phyloP scores from a whole-genome alignment of 2,329 filamentous ascomycete genomes.

The Beauveria sp. region DNA sequence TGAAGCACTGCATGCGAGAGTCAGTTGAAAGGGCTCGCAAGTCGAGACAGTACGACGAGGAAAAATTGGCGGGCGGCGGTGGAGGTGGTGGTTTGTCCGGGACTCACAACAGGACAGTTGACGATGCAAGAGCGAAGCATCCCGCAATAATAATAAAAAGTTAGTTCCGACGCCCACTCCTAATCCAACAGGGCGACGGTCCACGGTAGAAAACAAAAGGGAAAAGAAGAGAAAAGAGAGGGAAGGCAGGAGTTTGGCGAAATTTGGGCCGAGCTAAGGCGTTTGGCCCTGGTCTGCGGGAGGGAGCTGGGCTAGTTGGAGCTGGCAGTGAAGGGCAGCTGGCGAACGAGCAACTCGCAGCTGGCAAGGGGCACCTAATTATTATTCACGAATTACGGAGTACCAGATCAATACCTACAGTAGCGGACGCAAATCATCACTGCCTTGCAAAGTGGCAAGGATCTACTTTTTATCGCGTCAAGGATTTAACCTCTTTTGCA shows the following conservation, averaged over 20 bases:
- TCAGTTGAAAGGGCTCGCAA: neutral
- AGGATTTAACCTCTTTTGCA: too few relatives aligned
- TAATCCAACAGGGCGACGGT: neutral
- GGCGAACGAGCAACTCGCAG: neutral
- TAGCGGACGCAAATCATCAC: neutral
- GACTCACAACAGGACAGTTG: conserved; percentile 5
- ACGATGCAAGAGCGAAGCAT: neutral
- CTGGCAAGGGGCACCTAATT: neutral
- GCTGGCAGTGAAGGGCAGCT: neutral
- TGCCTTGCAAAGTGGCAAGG: too few relatives aligned
- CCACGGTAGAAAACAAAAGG: neutral
- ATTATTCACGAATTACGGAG: too few relatives aligned
- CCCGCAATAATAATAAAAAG: neutral
- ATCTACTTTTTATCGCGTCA: too few relatives aligned
- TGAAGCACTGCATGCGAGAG: neutral
- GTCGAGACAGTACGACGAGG: neutral
- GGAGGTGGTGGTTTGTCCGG: neutral
- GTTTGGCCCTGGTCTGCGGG: neutral
- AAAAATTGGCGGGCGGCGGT: neutral
- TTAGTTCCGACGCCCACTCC: neutral
- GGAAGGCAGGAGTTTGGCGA: neutral
- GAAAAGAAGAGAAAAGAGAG: neutral
- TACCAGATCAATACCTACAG: neutral
- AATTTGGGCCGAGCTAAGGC: conserved; percentile 3
- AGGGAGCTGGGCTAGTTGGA: neutral